These are phyloP conservation scores for Metarhizium robertsii DNA, from an alignment of 2,329 filamentous ascomycete genomes.

Conservation along the genomic window DNA sequence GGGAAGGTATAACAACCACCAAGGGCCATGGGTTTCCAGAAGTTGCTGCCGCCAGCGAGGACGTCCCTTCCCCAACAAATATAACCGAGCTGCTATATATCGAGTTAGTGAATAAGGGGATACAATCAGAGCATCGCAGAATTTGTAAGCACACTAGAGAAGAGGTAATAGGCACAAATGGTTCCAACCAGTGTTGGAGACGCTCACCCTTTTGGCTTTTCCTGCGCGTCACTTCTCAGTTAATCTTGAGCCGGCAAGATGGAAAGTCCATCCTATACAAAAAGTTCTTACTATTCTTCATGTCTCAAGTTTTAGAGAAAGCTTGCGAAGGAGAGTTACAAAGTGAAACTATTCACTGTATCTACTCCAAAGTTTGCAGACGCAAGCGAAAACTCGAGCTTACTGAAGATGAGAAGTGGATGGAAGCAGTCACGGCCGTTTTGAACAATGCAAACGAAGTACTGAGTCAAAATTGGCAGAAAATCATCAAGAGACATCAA, in stretches of 20 bases:
- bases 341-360: constrained; percentile 24
- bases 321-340: constrained; percentile 9
- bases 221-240: constrained; percentile 6
- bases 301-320: constrained; percentile 24
- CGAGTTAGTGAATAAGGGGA: constrained; percentile 27
- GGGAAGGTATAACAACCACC: neutral
- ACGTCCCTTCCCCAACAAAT: constrained; percentile 29
- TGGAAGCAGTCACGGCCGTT: constrained; percentile 1
- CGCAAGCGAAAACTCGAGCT: constrained; percentile 30
- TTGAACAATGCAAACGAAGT: neutral
- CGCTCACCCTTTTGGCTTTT: constrained; percentile 8
- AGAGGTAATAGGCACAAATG: constrained; percentile 20
- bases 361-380: constrained; percentile 34
- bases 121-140: constrained; percentile 8
- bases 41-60: neutral
- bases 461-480: neutral
- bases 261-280: constrained; percentile 35
- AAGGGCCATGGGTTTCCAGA: neutral
- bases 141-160: constrained; percentile 44
- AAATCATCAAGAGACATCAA: neutral
- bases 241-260: neutral
- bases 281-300: constrained; percentile 36
- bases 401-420: constrained; percentile 1
- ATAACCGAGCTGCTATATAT: constrained; percentile 37
- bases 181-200: neutral